Evolutionary conservation across 2,329 filamentous ascomycete genomes (phyloP), one percentile per base, ranked within the genome.

Genomic region (Tothia fuscella): DNA sequence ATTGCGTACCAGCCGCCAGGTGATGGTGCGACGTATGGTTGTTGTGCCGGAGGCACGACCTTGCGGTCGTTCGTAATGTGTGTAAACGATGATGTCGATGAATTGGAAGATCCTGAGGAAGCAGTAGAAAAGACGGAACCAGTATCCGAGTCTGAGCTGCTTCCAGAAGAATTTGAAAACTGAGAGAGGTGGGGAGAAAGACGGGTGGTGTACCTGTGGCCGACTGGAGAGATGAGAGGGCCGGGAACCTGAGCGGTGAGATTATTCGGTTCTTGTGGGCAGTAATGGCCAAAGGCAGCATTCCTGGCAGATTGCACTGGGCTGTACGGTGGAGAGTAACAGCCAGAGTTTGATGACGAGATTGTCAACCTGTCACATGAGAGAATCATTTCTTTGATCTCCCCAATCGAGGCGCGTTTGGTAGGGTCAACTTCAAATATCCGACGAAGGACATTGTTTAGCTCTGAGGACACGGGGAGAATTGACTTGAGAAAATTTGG

Each of bases 401-500:
- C 83, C 43, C 76, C 65, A 48, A 98, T 73, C 43, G 79, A 80
- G 56, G 93, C 88, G 60, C 91, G 74, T 58, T 85, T 77, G 53
- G 78, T 72, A 44, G 91, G 88, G 62, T 91, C 80, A 60, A 78
- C 76, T 56, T 89, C 80, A 61, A 98, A 98, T 53, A 96, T 83
- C 55, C 82, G 77, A 50, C 78, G 79, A 53, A 98, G 66, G 49
- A 98, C 93, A 57, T 76, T 71, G 66, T 95, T 88, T 59, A 96
- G 72, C 57, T 95, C 88, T 57, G 84, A 72, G 43, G 91, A 88
- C 55, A 98, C 66, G 17, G 91, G 89, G 44, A 98, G 73, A 53
- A 98, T 98, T 48, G 86, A 83, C 68, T 87, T 82, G 50, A 98
- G 68, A 61, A 96, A 98, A 56, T 82, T 80, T 47, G 78, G 77